These are phyloP conservation scores for Jacaranda copaia DNA, from an alignment of 257 asterid species.

Conservation along the genomic window DNA sequence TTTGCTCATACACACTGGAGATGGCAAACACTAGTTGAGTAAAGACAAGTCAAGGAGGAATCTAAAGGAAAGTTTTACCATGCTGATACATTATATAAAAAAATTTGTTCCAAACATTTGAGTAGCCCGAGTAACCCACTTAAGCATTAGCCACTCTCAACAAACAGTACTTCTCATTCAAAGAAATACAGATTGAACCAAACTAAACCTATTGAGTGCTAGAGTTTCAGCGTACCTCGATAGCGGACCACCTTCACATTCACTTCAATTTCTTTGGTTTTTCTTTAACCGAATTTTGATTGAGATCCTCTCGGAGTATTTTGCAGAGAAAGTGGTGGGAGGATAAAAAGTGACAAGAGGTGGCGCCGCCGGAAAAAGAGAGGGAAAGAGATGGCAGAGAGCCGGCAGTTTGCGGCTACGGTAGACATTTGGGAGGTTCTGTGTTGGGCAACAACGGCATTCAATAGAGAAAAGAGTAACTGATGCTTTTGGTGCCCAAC, in stretches of 20 bases:
- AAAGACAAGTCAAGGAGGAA: background rate
- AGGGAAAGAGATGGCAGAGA: background rate
- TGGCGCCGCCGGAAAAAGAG: conserved; percentile 5
- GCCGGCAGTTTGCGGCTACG: background rate
- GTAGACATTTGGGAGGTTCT: too few relatives aligned
- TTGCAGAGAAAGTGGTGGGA: background rate
- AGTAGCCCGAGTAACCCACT: conserved; percentile 3
- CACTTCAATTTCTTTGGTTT: conserved; percentile 3
- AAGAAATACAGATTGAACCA: background rate
- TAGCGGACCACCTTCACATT: background rate
- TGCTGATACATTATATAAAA: background rate
- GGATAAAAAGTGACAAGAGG: background rate
- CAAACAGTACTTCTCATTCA: conserved; percentile 10
- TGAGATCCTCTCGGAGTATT: background rate
- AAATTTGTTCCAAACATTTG: background rate
- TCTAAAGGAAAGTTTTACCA: background rate
- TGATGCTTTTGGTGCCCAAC: background rate
- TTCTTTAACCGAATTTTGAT: background rate
- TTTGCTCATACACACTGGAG: background rate
- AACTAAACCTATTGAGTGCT: background rate
- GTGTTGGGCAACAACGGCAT: too few relatives aligned
- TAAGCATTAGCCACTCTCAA: background rate
- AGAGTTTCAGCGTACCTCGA: background rate
- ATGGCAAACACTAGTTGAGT: background rate
- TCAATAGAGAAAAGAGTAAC: background rate